These are phyloP conservation scores for Hymenoscyphus albidus DNA, from an alignment of 2,329 filamentous ascomycete species.

Conservation along the genomic window DNA sequence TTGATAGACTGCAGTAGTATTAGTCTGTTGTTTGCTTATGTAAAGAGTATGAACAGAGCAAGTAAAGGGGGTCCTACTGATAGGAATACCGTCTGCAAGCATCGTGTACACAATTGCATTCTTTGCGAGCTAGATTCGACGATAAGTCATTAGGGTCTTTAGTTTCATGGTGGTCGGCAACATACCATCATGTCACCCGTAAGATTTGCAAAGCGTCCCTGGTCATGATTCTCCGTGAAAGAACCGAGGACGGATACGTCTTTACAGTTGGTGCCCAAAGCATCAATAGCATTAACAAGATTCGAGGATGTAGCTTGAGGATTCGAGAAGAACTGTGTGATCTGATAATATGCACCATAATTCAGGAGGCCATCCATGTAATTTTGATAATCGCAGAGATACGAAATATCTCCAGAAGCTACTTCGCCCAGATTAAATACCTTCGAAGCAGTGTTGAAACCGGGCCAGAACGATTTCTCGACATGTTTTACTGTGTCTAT, in stretches of 20 bases:
- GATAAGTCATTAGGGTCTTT: background rate
- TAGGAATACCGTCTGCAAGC: constrained; percentile 48
- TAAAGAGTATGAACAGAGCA: background rate
- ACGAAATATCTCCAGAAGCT: constrained; percentile 49
- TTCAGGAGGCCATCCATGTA: constrained; percentile 18
- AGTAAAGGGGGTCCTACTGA: constrained; percentile 24
- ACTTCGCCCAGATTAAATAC: constrained; percentile 62
- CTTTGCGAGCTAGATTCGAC: constrained; percentile 33
- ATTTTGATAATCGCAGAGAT: constrained; percentile 31
- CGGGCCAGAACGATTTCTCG: constrained; percentile 49
- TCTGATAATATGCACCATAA: constrained; percentile 18
- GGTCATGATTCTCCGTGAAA: constrained; percentile 44
- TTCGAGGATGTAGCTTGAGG: constrained; percentile 12
- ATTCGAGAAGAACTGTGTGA: constrained; percentile 17
- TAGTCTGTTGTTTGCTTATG: background rate
- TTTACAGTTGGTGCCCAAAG: constrained; percentile 12
- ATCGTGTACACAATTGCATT: constrained; percentile 47
- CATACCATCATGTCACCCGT: constrained; percentile 15
- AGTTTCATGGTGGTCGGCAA: background rate
- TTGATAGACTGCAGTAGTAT: constrained; percentile 40
- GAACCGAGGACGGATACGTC: constrained; percentile 38
- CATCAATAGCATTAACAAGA: constrained; percentile 15
- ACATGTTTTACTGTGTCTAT: constrained; percentile 46
- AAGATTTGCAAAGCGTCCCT: constrained; percentile 38
- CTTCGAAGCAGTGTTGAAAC: constrained; percentile 49